phyloP scores from a whole-genome alignment of 345 rosid genomes.

The Salix arbutifolia region DNA sequence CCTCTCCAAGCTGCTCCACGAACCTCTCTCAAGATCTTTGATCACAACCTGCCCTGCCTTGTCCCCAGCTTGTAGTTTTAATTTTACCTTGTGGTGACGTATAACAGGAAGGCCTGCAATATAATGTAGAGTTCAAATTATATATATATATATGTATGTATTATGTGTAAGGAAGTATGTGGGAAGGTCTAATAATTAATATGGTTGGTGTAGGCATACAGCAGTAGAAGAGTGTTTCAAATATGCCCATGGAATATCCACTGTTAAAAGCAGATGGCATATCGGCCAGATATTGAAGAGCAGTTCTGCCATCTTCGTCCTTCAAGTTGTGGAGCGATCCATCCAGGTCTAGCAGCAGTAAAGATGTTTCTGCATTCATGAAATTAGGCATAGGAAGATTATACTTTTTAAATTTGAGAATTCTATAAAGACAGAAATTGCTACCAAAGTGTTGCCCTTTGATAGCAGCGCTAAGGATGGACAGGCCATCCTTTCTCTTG shows the following conservation, averaged over 20 bases:
- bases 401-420: too few species aligned
- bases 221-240: neutral
- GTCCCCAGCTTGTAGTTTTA: too few species aligned
- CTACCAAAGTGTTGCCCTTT: slow-evolving; percentile 22
- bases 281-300: slow-evolving; percentile 17
- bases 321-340: slow-evolving; percentile 1
- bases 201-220: neutral
- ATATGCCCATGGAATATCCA: neutral
- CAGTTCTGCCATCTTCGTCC: slow-evolving; percentile 15
- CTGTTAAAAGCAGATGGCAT: slow-evolving; percentile 2
- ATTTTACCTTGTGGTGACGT: too few species aligned
- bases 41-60: too few species aligned
- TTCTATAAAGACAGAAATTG: neutral
- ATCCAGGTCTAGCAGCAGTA: slow-evolving; percentile 8
- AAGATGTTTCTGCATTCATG: slow-evolving; percentile 16
- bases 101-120: too few species aligned
- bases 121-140: too few species aligned
- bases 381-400: neutral
- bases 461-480: slow-evolving; percentile 27
- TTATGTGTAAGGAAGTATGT: too few species aligned
- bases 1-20: too few species aligned
- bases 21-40: too few species aligned
- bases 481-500: neutral
- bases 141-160: neutral
- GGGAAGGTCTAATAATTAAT: too few species aligned